Evolutionary conservation across 2,329 filamentous ascomycete species (phyloP), one percentile per base, ranked within the genome.

Genomic region (Diaporthe citri): DNA sequence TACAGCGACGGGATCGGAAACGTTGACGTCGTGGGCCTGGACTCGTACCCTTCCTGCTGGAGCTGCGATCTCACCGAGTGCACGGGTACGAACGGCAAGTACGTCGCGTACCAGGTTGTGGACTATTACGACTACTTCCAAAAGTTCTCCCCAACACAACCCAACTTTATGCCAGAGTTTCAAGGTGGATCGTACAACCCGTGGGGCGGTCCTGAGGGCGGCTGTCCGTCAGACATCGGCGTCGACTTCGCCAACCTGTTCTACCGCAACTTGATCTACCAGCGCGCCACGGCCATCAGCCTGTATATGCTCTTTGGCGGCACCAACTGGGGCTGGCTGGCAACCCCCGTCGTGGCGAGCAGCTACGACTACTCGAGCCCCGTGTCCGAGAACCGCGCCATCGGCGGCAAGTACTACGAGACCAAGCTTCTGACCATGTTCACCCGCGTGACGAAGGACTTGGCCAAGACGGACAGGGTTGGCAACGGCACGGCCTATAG

Each of bases 241-340:
- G 85, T 88, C 0, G 88, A 91, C 62, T 93, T 91, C 77, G 90
- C 89, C 1, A 92, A 92, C 74, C 80, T 93, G 5, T 93, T 91
- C 82, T 93, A 93, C 80, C 86, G 90, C 15, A 88, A 92, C 79
- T 87, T 92, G 71, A 88, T 93, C 36, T 89, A 86, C 36, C 88
- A 93, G 78, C 85, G 89, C 0, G 87, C 92, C 4, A 90, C 89
- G 0, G 89, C 89, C 0, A 87, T 92, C 72, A 91, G 87, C 41
- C 81, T 93, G 2, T 93, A 93, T 79, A 93, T 93, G 90, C 82
- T 91, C 70, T 93, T 88, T 71, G 91, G 91, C 5, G 91, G 91
- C 3, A 93, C 91, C 0, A 92, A 90, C 76, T 92, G 90, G 90
- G 91, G 90, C 7, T 88, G 87, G 64, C 82, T 91, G 41, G 88